Conservation (phyloP, 106 monocot genomes). For the Phalaenopsis equestris region DNA sequence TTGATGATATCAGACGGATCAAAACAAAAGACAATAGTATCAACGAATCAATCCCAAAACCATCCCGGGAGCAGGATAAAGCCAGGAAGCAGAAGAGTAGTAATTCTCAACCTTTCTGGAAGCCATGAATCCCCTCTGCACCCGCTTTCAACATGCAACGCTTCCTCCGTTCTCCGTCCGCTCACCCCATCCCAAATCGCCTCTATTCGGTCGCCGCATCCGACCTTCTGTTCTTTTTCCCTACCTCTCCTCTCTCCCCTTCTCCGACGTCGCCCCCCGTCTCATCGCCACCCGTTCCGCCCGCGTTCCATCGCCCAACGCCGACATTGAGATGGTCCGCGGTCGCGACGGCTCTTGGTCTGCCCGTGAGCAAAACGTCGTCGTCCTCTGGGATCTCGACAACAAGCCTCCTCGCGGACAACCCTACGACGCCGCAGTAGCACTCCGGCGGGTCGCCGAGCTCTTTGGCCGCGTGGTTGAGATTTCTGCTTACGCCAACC, state of each 20-base stretch:
- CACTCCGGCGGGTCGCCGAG: constrained; percentile 52
- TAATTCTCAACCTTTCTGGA: not conserved
- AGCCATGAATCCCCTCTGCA: not conserved
- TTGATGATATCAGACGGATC: too few species aligned
- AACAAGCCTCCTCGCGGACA: constrained; percentile 93
- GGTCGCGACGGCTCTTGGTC: constrained; percentile 55
- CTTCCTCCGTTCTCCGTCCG: not conserved
- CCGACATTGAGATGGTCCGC: constrained; percentile 66
- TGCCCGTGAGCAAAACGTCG: constrained; percentile 40
- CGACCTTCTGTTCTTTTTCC: not conserved
- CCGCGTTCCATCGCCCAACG: constrained; percentile 13
- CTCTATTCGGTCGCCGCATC: constrained; percentile 11
- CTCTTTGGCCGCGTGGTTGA: constrained; percentile 65
- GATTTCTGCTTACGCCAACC: constrained; percentile 89
- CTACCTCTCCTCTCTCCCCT: not conserved
- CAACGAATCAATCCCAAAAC: too few species aligned
- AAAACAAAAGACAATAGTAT: too few species aligned
- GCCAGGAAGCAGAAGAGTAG: too few species aligned
- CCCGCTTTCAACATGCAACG: not conserved
- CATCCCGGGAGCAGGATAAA: too few species aligned
- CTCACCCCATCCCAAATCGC: not conserved
- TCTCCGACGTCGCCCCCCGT: not conserved
- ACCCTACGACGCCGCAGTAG: constrained; percentile 61
- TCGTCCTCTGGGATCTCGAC: constrained; percentile 96
- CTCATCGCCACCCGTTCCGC: not conserved